Base-by-base conservation (phyloP, 345 rosid genomes). In the Linum lewisii region DNA sequence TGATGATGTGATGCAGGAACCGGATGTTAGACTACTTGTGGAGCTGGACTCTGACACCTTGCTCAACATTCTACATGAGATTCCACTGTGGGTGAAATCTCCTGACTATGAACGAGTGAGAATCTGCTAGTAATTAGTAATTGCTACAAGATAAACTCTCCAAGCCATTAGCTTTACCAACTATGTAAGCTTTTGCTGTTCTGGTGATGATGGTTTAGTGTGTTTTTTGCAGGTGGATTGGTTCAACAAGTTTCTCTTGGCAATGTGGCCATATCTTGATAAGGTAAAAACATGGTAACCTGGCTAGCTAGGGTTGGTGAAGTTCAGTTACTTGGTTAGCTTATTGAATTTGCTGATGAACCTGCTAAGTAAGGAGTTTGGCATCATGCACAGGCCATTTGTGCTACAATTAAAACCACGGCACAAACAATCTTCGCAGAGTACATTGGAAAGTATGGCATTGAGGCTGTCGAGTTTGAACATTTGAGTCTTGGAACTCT, bases 211-310 rank as follows among this genome's bases (percentile, higher is more conserved):
- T 18, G 16, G 37, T 44, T 2, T 26, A 22, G 24, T 44, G n/a
- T 60, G 63, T 29, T 23, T 58, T 42, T 20, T 56, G 24, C 64
- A 87, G 95, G 88, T 87, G 20, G 90, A 87, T 24, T 87, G 90
- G 95, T 60, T 87, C 57, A 87, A 87, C 79, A 84, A 63, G 71
- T 73, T 84, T 77, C 63, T 87, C 58, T 63, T 69, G 1, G 71
- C 78, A 66, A 72, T 82, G 84, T 87, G 95, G 95, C 86, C 95
- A 16, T 81, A 74, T 75, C 86, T 87, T 42, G 85, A 87, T 34
- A 82, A 87, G 88, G 94, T 86, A 2, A 44, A 11, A 42, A 29
- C 56, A 50, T 70, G 6, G 7, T 62, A 58, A 20, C 22, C 65
- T 65, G 44, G 62, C 25, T 57, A 38, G 23, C 58, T 57, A 63